Evolutionary conservation across 2,329 filamentous ascomycete genomes (phyloP), one percentile per base, ranked within the genome.

Genomic region (Neoscytalidium dimidiatum): DNA sequence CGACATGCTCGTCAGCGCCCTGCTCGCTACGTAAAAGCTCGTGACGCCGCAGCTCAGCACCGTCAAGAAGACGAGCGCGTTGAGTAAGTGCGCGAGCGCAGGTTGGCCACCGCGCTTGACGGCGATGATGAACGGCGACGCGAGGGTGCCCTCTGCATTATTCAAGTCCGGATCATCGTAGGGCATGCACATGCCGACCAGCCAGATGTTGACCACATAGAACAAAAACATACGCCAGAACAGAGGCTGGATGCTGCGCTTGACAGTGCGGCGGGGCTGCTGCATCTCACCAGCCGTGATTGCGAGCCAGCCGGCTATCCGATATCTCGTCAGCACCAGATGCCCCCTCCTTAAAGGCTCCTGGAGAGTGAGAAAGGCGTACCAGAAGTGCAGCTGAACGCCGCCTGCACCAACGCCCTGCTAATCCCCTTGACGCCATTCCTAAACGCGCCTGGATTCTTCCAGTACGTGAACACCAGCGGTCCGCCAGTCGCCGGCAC

Each of bases 81-180:
- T 94, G 76, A 94, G 88, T 62, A 94, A 85, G 4, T 86, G 87
- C 0, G 90, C 88, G 4, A 93, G 84, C 7, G 84, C 88, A 4
- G 81, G 82, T 65, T 93, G 88, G 0, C 88, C 87, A 3, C 90
- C 90, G 33, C 86, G 84, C 9, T 84, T 82, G 35, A 89, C 87
- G n/a, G 90, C 90, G 68, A 92, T 91, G 66, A 93, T 72, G 72
- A 74, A 77, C 4, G 73, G 76, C 11, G 75, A 78, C 38, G 68
- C 69, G 62, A 74, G 71, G 14, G 74, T 75, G 57, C 74, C 74
- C 57, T 72, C 70, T 44, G 72, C 71, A 9, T 76, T 82, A 31
- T 72, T 65, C 6, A 89, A 80, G 13, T 79, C 72, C 0, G 72
- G 69, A 64, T 88, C 83, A 41, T 84, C 80, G 68, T 81, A 84